Base-by-base conservation (phyloP, 139 green algal species). In the Protoeuglena noctilucae region DNA sequence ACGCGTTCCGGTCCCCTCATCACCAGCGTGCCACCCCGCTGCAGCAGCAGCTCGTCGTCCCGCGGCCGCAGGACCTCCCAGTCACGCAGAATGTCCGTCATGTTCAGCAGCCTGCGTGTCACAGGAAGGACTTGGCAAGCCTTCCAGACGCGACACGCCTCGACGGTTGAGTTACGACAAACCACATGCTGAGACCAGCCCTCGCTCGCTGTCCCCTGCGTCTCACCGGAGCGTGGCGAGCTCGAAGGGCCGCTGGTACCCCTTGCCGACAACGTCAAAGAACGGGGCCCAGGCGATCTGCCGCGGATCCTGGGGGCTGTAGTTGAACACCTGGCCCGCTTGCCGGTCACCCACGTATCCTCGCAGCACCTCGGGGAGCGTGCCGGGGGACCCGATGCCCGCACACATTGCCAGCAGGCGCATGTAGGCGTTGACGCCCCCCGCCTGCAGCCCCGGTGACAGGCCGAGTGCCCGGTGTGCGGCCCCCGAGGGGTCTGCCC, bases 231-330 rank as follows among this genome's bases (percentile, higher is more conserved):
- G 29, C 27, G 67, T 71, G 22, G 67, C 67, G 21, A 75, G 56
- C 46, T 75, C 67, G 17, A 75, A 63, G n/a, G 67, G 67, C 2
- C 67, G 54, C 53, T 72, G 59, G 48, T 69, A 75, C 1, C 58
- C 67, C 1, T 40, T 46, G 7, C 59, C 64, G n/a, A 60, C 22
- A 39, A 61, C 28, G 56, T 70, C 29, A 25, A 66, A 70, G 21
- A 57, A 51, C 27, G 34, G 26, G 28, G 17, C 46, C 29, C 49
- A 54, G 22, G 48, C 22, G 28, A 31, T 9, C 51, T 7, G 47
- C 9, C 23, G 47, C 47, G 47, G 47, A 12, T 53, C 41, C 9
- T 62, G 60, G 27, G 48, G 49, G 19, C 48, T 46, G 19, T 57
- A 43, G 4, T 53, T 26, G 47, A 65, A 70, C 3, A 61, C 31